Percentiles rank a stretch among this genome's conserved stretches.
phyloP scores from a whole-genome alignment of 2,329 filamentous ascomycete species.

The Macrophomina tecta region DNA sequence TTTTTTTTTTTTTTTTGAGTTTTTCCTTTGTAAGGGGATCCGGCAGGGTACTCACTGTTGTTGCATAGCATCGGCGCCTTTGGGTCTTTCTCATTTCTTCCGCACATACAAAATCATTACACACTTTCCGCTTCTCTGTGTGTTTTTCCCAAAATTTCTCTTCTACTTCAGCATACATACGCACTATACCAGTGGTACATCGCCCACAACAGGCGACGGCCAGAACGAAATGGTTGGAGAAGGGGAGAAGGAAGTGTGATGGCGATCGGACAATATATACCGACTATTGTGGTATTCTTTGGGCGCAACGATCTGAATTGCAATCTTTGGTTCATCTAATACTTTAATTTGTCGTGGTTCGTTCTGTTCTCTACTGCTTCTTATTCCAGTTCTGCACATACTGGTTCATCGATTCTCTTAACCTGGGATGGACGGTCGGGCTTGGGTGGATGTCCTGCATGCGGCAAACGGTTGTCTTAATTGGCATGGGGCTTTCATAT shows the following conservation, averaged over 20 bases:
- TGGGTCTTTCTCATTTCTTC: not conserved
- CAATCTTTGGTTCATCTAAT: slow-evolving; percentile 8
- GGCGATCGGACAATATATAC: not conserved
- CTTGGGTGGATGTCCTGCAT: slow-evolving; percentile 7
- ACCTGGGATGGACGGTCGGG: not conserved
- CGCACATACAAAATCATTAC: slow-evolving; percentile 17
- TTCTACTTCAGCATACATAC: slow-evolving; percentile 14
- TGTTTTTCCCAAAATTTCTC: slow-evolving; percentile 5
- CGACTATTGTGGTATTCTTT: not conserved
- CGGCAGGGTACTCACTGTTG: not conserved
- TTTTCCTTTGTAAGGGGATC: slow-evolving; percentile 2
- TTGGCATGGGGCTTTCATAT: not conserved
- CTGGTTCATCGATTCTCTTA: not conserved
- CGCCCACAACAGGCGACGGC: not conserved
- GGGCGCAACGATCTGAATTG: slow-evolving; percentile 7
- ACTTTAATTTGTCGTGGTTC: slow-evolving; percentile 12
- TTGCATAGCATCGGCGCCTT: slow-evolving; percentile 28
- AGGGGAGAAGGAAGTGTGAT: not conserved
- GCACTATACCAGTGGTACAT: slow-evolving; percentile 26
- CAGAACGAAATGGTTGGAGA: not conserved
- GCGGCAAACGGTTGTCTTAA: not conserved
- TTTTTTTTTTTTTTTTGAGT: not conserved
- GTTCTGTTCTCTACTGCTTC: slow-evolving; percentile 2
- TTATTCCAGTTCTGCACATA: slow-evolving; percentile 14
- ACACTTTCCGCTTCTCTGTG: not conserved